Evolutionary conservation across 805 yeast genomes (phyloP).

Genomic region (Hanseniaspora occidentalis): DNA sequence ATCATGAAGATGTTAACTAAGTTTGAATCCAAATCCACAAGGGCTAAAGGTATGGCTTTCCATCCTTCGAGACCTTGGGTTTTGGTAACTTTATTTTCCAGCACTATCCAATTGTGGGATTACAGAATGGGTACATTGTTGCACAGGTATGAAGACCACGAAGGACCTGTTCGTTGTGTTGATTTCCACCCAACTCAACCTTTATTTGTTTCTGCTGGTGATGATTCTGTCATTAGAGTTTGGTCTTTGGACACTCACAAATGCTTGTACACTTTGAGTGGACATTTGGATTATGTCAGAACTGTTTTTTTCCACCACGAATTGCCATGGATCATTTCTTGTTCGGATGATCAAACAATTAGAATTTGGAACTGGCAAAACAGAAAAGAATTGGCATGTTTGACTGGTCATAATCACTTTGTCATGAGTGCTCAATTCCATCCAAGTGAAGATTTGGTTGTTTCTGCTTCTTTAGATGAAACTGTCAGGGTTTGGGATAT

Average conservation of each 20-base stretch:
- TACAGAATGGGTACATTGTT: slow-evolving; percentile 97
- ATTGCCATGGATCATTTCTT: slow-evolving; percentile 92
- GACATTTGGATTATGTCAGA: slow-evolving; percentile 92
- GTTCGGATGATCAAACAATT: slow-evolving; percentile 96
- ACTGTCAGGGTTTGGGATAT: slow-evolving; percentile 99
- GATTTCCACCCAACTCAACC: slow-evolving; percentile 98
- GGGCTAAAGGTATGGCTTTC: slow-evolving; percentile 96
- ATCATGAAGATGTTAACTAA: slow-evolving; percentile 73
- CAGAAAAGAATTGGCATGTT: slow-evolving; percentile 90
- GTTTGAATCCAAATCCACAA: slow-evolving; percentile 94
- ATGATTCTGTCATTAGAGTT: slow-evolving; percentile 86
- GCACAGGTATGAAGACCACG: slow-evolving; percentile 95
- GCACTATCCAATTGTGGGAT: slow-evolving; percentile 99
- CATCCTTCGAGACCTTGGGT: slow-evolving; percentile 94
- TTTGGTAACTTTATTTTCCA: slow-evolving; percentile 84
- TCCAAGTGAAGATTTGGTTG: slow-evolving; percentile 87
- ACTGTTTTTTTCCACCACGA: slow-evolving; percentile 91
- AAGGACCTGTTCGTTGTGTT: slow-evolving; percentile 93
- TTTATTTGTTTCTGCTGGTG: slow-evolving; percentile 93
- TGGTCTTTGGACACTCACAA: slow-evolving; percentile 91
- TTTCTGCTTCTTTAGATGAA: slow-evolving; percentile 92
- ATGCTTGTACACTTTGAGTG: slow-evolving; percentile 80
- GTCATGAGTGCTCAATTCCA: slow-evolving; percentile 98
- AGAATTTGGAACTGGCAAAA: slow-evolving; percentile 99
- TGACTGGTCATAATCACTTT: slow-evolving; percentile 97